phyloP scores from a whole-genome alignment of 2,329 filamentous ascomycete genomes.

The Fusarium austroafricanum region DNA sequence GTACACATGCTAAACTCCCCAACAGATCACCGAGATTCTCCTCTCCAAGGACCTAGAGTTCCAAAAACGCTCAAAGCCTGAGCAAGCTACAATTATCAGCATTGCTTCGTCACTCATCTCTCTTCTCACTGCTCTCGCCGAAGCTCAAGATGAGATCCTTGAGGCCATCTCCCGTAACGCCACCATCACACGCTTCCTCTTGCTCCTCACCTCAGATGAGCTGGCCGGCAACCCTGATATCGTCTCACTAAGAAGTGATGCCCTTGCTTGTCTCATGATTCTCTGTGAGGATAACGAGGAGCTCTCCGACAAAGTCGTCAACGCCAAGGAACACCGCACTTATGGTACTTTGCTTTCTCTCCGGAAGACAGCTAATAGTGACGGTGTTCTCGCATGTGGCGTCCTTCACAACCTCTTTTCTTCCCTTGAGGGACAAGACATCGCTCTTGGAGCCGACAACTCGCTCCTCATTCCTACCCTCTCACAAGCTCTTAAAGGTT shows the following conservation, averaged over 20 bases:
- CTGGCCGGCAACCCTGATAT: conserved; percentile 58
- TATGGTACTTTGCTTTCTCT: conserved; percentile 63
- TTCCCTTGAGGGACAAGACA: conserved; percentile 49
- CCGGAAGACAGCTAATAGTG: conserved; percentile 59
- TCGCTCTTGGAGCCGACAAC: conserved; percentile 49
- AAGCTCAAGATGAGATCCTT: conserved; percentile 71
- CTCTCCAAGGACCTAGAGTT: conserved; percentile 56
- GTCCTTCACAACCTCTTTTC: conserved; percentile 72
- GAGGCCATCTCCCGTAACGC: conserved; percentile 63
- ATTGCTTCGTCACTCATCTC: conserved; percentile 65
- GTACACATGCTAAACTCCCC: conserved; percentile 8
- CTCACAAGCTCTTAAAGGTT: conserved; percentile 47
- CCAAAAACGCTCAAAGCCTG: conserved; percentile 62
- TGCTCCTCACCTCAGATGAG: conserved; percentile 62
- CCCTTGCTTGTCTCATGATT: conserved; percentile 66
- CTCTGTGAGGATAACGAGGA: conserved; percentile 70
- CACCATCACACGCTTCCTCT: conserved; percentile 65
- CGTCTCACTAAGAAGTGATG: conserved; percentile 56
- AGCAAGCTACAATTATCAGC: conserved; percentile 65
- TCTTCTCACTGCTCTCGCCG: conserved; percentile 65
- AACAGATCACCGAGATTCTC: conserved; percentile 59
- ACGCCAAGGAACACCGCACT: conserved; percentile 59
- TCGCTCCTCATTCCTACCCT: conserved; percentile 53
- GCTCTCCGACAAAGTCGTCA: conserved; percentile 65
- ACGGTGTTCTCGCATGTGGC: conserved; percentile 68